These are phyloP conservation scores for Puccinia triticina DNA, from an alignment of 1,284 basidiomycete genomes.

Conservation along the genomic window DNA sequence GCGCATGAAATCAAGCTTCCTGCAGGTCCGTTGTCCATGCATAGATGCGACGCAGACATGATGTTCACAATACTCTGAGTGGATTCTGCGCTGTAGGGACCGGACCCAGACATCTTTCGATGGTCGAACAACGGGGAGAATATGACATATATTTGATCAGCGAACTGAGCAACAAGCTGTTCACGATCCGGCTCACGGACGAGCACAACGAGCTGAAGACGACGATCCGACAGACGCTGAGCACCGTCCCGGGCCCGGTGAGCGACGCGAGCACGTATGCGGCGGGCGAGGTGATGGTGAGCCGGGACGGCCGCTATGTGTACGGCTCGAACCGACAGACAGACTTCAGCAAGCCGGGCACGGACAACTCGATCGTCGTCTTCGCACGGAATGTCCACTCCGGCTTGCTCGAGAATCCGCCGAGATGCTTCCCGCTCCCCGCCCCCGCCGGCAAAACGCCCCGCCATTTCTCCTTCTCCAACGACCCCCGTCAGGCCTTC, in stretches of 20 bases:
- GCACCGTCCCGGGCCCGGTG: neutral
- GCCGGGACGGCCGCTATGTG: constrained; percentile 28
- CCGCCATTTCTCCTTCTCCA: constrained; percentile 29
- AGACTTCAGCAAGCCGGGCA: constrained; percentile 24
- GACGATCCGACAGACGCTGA: constrained; percentile 4
- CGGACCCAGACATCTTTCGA: constrained; percentile 37
- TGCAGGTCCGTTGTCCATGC: neutral
- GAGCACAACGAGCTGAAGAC: neutral
- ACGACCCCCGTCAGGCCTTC: neutral
- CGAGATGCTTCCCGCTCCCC: neutral
- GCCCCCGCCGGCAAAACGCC: constrained; percentile 21
- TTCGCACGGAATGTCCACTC: constrained; percentile 17
- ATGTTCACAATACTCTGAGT: no score
- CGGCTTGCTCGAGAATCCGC: constrained; percentile 2
- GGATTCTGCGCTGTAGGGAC: no score
- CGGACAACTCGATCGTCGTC: constrained; percentile 38
- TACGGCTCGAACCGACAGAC: constrained; percentile 44
- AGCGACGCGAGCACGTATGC: constrained; percentile 8
- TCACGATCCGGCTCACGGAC: constrained; percentile 16
- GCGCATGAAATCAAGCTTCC: constrained; percentile 24
- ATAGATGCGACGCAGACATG: no score
- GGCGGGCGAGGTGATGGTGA: constrained; percentile 18
- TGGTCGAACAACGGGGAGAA: neutral
- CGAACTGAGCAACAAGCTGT: constrained; percentile 37
- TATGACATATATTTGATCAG: constrained; percentile 40